Conservation (phyloP, 306 rosid genomes). For the Gastrolobium bilobum region DNA sequence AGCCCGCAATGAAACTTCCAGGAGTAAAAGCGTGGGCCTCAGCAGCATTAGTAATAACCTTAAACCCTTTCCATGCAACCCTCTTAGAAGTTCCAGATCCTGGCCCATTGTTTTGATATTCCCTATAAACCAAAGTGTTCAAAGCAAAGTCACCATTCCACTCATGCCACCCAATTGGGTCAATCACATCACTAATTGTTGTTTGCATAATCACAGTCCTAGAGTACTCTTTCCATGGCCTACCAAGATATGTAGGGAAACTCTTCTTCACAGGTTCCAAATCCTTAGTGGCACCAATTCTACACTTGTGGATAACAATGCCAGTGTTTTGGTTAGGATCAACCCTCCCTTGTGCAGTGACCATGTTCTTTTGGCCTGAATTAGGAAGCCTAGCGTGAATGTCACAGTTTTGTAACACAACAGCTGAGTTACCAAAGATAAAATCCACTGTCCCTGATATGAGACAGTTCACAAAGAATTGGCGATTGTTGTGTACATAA, state of each 20-base stretch:
- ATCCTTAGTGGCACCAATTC: constrained; percentile 84
- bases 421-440: constrained; percentile 89
- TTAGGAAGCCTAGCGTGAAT: constrained; percentile 82
- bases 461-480: constrained; percentile 69
- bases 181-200: constrained; percentile 64
- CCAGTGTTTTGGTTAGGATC: constrained; percentile 98
- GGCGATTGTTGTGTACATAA: constrained; percentile 92
- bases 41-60: constrained; percentile 63
- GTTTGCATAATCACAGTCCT: constrained; percentile 83
- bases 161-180: constrained; percentile 79
- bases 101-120: constrained; percentile 75
- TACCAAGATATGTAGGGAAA: constrained; percentile 76
- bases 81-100: constrained; percentile 74
- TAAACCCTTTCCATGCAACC: constrained; percentile 80
- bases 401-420: constrained; percentile 77
- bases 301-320: constrained; percentile 78
- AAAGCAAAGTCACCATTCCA: constrained; percentile 89
- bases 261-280: constrained; percentile 49
- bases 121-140: constrained; percentile 70
- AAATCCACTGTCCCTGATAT: constrained; percentile 84
- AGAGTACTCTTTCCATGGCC: constrained; percentile 94
- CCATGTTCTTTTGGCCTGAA: constrained; percentile 89
- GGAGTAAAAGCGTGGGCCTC: constrained; percentile 76
- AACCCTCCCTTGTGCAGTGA: constrained; percentile 85
- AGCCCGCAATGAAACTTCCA: constrained; percentile 70